Base-by-base conservation (phyloP, 1,284 basidiomycete genomes). In the Porogramme epimiltina region DNA sequence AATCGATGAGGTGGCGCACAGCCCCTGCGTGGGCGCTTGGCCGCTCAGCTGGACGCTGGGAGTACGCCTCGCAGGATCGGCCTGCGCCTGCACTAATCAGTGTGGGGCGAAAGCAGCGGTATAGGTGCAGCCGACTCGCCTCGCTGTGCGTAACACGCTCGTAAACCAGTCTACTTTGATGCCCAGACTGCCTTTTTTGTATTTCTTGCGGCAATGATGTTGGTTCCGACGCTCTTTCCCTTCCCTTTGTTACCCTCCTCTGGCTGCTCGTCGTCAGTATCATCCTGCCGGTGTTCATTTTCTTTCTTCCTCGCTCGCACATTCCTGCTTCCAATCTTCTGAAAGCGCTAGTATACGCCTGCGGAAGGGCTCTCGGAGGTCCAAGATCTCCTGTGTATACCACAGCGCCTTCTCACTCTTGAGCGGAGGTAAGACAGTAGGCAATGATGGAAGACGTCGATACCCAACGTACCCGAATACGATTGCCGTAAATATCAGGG, bases 391-490 rank as follows among this genome's bases (percentile, higher is more conserved):
- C n/a, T n/a, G 9, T 16, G 34, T 37, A 6, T 16, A 37, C 34
- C 34, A 37, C 34, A 16, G 5, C 34, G 59, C 61, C 25, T 75
- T 65, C 2, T 65, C 64, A 10, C 65, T 59, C 13, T 62, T 76
- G 28, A 80, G 69, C 87, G 87, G 89, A 51, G 70, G 60, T 43
- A 31, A n/a, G 39, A 23, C 22, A n/a, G 34, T 18, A 23, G 45
- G 34, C 45, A 34, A 20, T n/a, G 20, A n/a, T 42, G 10, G 6
- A 15, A 15, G 11, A 22, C 51, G 19, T 16, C 24, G 10, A 37
- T 16, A 6, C 26, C 22, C n/a, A 47, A 63, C 72, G 63, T 54
- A 79, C 85, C 52, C 69, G 62, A 49, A 89, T 84, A 31, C 74
- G 62, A 8, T 73, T 58, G 45, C 68, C 70, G 44, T 78, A 78